A percentile compares a stretch with the other conserved stretches of the same genome.
phyloP scores from a whole-genome alignment of 495 filamentous ascomycete species.

The Astrothelium macrocarpum region DNA sequence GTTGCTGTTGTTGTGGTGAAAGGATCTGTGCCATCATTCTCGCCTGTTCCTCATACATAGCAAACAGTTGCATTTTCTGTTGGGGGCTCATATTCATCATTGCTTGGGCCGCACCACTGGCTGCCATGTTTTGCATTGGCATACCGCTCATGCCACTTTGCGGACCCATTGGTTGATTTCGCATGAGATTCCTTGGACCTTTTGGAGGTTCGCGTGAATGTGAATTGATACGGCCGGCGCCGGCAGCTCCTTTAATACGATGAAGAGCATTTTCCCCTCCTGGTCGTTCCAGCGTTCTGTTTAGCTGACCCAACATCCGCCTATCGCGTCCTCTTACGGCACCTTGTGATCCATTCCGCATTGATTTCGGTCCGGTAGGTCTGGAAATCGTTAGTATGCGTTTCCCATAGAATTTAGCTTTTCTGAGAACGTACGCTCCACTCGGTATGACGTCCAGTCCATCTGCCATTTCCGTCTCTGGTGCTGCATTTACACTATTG shows the following conservation, averaged over 20 bases:
- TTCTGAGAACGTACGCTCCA: constrained; percentile 55
- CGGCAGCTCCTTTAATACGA: constrained; percentile 62
- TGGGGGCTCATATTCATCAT: constrained; percentile 43
- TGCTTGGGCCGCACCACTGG: neutral
- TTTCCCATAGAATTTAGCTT: constrained; percentile 7
- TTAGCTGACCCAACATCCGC: constrained; percentile 78
- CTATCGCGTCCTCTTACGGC: constrained; percentile 44
- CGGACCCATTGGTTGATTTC: constrained; percentile 8
- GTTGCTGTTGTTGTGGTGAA: constrained; percentile 27
- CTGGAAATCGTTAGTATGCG: constrained; percentile 36
- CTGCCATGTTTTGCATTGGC: neutral
- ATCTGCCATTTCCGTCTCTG: constrained; percentile 66
- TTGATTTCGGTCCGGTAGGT: constrained; percentile 89
- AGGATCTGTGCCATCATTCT: constrained; percentile 64
- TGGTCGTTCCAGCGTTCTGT: constrained; percentile 72
- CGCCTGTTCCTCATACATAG: constrained; percentile 83
- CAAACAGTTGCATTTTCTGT: constrained; percentile 69
- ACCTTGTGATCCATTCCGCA: constrained; percentile 60
- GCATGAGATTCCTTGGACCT: constrained; percentile 45
- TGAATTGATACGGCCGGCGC: constrained; percentile 66
- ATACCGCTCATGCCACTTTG: constrained; percentile 32
- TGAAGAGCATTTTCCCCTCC: constrained; percentile 61
- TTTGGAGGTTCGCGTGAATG: constrained; percentile 62
- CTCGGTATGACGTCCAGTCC: constrained; percentile 31
- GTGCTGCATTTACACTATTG: constrained; percentile 15